phyloP scores from a whole-genome alignment of 345 rosid species.

The Populus ilicifolia region DNA sequence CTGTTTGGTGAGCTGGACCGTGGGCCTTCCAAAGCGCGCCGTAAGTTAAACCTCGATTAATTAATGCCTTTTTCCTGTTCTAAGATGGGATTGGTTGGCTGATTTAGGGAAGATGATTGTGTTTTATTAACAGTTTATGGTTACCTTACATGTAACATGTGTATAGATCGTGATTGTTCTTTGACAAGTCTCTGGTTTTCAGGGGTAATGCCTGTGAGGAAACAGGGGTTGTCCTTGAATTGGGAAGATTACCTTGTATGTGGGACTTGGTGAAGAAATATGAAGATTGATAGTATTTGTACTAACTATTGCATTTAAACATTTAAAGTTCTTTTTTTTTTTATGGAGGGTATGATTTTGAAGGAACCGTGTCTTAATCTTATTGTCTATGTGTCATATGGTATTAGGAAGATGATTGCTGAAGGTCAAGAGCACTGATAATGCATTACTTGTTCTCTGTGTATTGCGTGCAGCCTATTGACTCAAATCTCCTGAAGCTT shows the following conservation, averaged over 20 bases:
- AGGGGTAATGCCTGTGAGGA: too few species aligned
- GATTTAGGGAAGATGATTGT: not conserved
- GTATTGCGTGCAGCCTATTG: constrained; percentile 63
- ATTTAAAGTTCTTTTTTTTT: not conserved
- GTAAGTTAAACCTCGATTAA: constrained; percentile 43
- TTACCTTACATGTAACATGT: too few species aligned
- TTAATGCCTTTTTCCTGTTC: constrained; percentile 1
- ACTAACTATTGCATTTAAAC: not conserved
- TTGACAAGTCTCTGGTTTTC: too few species aligned
- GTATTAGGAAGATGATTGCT: not conserved
- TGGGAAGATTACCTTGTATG: not conserved
- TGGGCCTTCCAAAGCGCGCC: constrained; percentile 95
- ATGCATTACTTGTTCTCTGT: not conserved
- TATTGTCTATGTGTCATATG: not conserved
- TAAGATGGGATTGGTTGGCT: not conserved
- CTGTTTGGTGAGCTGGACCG: constrained; percentile 83
- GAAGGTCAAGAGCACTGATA: not conserved
- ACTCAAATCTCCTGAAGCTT: constrained; percentile 65
- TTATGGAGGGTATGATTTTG: not conserved
- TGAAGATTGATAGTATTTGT: not conserved
- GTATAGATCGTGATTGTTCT: too few species aligned
- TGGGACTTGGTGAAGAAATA: too few species aligned
- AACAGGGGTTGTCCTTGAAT: not conserved
- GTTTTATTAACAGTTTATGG: too few species aligned
- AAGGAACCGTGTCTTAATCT: not conserved